Conservation (phyloP, 495 filamentous ascomycete genomes). For the Cercophora samala region DNA sequence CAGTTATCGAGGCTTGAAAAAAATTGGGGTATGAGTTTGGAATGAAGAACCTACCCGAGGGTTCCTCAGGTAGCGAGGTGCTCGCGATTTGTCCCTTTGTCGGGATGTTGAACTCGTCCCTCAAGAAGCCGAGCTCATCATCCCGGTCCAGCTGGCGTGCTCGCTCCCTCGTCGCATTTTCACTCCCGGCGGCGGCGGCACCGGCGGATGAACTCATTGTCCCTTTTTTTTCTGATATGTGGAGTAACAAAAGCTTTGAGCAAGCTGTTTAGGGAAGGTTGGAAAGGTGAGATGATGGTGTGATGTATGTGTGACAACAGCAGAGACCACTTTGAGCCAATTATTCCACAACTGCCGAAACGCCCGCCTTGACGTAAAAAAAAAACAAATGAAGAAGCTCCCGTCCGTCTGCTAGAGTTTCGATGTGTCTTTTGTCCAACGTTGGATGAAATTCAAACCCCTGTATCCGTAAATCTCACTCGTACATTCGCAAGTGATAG, state of each 20-base stretch:
- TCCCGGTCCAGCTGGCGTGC: constrained; percentile 55
- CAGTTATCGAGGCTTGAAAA: not conserved
- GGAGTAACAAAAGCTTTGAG: not conserved
- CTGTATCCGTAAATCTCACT: not conserved
- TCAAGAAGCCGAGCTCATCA: constrained; percentile 65
- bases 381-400: not conserved
- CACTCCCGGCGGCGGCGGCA: not conserved
- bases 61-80: constrained; percentile 48
- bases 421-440: constrained; percentile 9
- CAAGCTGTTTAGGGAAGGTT: too few species aligned
- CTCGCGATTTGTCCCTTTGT: constrained; percentile 73
- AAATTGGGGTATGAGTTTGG: not conserved
- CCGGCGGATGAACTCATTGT: constrained; percentile 15
- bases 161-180: constrained; percentile 11
- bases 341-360: constrained; percentile 3
- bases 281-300: not conserved
- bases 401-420: not conserved
- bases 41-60: constrained; percentile 27
- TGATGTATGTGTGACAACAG: not conserved
- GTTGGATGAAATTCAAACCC: not conserved
- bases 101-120: constrained; percentile 80
- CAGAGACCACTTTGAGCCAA: constrained; percentile 9
- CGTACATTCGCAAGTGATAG: not conserved
- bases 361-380: not conserved
- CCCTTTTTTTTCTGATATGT: not conserved